These are phyloP conservation scores for Cucurbita argyrosperma DNA, from an alignment of 306 rosid species.

Conservation along the genomic window DNA sequence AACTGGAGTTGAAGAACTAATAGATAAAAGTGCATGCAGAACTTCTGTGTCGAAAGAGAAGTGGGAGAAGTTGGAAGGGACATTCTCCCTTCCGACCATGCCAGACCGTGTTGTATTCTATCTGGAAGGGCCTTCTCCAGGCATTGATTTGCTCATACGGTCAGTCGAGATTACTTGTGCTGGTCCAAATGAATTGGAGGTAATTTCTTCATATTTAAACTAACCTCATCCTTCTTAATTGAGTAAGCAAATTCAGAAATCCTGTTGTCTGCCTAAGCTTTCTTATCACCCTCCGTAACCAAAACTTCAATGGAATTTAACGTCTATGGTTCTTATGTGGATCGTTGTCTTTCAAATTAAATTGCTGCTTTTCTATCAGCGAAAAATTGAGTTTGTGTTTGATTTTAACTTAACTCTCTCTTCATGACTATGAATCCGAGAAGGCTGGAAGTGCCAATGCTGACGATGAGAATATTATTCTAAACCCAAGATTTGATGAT, in stretches of 20 bases:
- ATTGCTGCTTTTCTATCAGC: background rate
- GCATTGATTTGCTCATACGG: conserved; percentile 53
- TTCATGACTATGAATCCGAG: background rate
- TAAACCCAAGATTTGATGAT: conserved; percentile 68
- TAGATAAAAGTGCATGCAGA: conserved; percentile 26
- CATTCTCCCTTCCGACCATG: conserved; percentile 41
- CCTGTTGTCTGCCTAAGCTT: background rate
- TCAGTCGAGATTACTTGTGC: conserved; percentile 45
- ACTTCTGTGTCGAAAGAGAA: conserved; percentile 42
- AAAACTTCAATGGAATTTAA: background rate
- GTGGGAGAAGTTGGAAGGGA: conserved; percentile 76
- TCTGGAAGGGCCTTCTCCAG: conserved; percentile 88
- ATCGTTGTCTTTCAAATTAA: background rate
- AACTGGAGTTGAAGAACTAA: background rate
- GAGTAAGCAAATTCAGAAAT: background rate
- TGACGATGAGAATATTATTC: conserved; percentile 39
- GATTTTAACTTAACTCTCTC: background rate
- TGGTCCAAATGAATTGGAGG: conserved; percentile 27
- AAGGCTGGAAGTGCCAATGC: conserved; percentile 25
- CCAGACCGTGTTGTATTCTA: conserved; percentile 55
- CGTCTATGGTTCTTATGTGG: background rate
- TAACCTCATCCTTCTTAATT: background rate
- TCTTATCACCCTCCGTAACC: background rate
- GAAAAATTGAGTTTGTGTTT: background rate
- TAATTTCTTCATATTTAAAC: conserved; percentile 5